Conservation (phyloP, 2,329 filamentous ascomycete genomes). For the Trichoderma harzianum region DNA sequence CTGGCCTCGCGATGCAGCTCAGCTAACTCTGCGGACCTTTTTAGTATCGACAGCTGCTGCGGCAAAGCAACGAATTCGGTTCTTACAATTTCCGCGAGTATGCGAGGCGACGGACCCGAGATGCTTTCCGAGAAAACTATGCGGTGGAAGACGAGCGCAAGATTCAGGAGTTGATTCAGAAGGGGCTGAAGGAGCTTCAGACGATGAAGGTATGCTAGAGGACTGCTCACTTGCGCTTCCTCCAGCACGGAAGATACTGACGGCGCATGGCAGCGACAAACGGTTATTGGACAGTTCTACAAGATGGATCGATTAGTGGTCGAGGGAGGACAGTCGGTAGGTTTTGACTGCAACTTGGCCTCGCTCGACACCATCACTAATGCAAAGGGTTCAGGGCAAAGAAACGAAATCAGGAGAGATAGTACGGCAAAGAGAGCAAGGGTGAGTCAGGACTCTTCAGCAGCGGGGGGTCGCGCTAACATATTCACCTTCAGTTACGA, state of each 20-base stretch:
- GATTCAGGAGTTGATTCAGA: slow-evolving; percentile 86
- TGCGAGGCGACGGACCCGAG: slow-evolving; percentile 82
- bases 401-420: slow-evolving; percentile 66
- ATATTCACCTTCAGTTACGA: slow-evolving; percentile 7
- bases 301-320: slow-evolving; percentile 89
- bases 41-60: slow-evolving; percentile 88
- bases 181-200: slow-evolving; percentile 81
- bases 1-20: neutral
- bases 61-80: slow-evolving; percentile 81
- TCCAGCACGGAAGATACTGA: neutral
- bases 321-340: slow-evolving; percentile 76
- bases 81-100: slow-evolving; percentile 99
- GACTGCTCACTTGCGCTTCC: too few species aligned
- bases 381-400: slow-evolving; percentile 54
- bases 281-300: slow-evolving; percentile 90
- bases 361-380: neutral
- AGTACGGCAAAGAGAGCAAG: slow-evolving; percentile 72
- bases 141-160: slow-evolving; percentile 67
- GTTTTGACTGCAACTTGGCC: neutral
- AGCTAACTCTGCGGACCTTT: neutral
- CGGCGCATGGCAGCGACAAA: slow-evolving; percentile 70
- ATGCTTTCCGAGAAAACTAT: slow-evolving; percentile 83
- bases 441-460: slow-evolving; percentile 48
- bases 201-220: slow-evolving; percentile 72
- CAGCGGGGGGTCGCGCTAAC: neutral